A percentile compares a stretch with the other conserved stretches of the same genome.
These are phyloP conservation scores for Infundibulicybe gibba DNA, from an alignment of 768 basidiomycete species.

Conservation along the genomic window DNA sequence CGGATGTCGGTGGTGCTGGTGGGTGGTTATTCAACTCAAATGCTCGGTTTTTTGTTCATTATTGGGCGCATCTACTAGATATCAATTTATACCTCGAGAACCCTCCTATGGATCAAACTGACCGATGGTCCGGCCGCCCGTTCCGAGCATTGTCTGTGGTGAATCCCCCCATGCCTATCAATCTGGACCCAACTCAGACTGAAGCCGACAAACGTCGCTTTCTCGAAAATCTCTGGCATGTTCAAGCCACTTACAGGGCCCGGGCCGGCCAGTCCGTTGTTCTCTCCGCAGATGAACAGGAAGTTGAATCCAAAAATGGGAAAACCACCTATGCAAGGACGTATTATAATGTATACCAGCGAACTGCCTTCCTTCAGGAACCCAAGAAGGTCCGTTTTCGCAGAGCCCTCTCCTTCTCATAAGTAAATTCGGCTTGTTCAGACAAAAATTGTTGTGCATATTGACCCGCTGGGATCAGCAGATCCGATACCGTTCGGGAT, in stretches of 20 bases:
- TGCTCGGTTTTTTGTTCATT: slow-evolving; percentile 1
- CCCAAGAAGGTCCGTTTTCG: slow-evolving; percentile 61
- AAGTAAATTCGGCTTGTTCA: slow-evolving; percentile 23
- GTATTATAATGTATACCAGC: slow-evolving; percentile 89
- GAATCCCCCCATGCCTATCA: slow-evolving; percentile 63
- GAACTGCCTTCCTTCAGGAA: slow-evolving; percentile 76
- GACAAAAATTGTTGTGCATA: slow-evolving; percentile 87
- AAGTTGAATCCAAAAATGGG: slow-evolving; percentile 67
- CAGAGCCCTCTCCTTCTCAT: slow-evolving; percentile 1
- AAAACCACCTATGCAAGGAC: slow-evolving; percentile 66
- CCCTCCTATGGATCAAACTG: slow-evolving; percentile 77
- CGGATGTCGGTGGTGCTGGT: slow-evolving; percentile 87
- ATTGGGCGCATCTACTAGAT: slow-evolving; percentile 42
- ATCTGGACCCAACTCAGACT: slow-evolving; percentile 62
- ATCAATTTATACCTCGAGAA: slow-evolving; percentile 83
- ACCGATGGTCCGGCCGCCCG: slow-evolving; percentile 85
- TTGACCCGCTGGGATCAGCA: slow-evolving; percentile 73
- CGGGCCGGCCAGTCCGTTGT: slow-evolving; percentile 71
- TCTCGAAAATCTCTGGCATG: slow-evolving; percentile 85
- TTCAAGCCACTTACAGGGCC: slow-evolving; percentile 79
- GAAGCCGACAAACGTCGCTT: slow-evolving; percentile 76
- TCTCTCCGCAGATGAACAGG: slow-evolving; percentile 65
- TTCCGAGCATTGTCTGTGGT: slow-evolving; percentile 80
- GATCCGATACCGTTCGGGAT: slow-evolving; percentile 78
- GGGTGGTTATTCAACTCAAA: slow-evolving; percentile 16